Conservation (phyloP, 129 eudicot genomes). For the Solidago caesia region DNA sequence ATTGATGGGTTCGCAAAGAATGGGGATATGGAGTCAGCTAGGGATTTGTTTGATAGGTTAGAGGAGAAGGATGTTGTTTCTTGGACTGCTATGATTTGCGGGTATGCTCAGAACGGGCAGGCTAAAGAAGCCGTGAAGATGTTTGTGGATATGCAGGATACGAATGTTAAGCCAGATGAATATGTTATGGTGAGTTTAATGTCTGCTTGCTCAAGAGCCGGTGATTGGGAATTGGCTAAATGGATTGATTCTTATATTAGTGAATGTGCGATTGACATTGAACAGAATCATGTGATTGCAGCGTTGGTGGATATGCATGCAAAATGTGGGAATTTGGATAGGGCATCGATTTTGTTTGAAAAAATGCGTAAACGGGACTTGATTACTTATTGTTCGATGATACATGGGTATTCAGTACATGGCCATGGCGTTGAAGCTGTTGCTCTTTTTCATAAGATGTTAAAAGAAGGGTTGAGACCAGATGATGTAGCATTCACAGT, state of each 20-base stretch:
- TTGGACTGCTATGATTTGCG: constrained; percentile 73
- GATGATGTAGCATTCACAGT: constrained; percentile 65
- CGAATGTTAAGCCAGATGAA: constrained; percentile 58
- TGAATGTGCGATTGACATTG: constrained; percentile 35
- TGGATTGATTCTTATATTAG: constrained; percentile 58
- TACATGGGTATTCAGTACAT: constrained; percentile 64
- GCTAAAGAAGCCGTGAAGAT: constrained; percentile 50
- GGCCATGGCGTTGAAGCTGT: constrained; percentile 56
- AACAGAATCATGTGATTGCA: constrained; percentile 47
- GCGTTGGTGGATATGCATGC: constrained; percentile 74
- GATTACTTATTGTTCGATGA: constrained; percentile 71
- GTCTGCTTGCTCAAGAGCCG: constrained; percentile 77
- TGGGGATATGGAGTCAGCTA: constrained; percentile 65
- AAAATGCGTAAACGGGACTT: constrained; percentile 52
- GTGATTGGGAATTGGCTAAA: constrained; percentile 57
- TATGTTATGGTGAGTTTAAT: constrained; percentile 65
- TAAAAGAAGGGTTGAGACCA: constrained; percentile 54
- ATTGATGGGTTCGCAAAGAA: constrained; percentile 71
- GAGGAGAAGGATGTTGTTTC: constrained; percentile 49
- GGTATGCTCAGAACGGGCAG: constrained; percentile 68
- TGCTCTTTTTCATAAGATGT: constrained; percentile 53
- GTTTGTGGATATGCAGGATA: constrained; percentile 44
- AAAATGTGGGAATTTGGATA: constrained; percentile 73
- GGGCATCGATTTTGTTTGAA: constrained; percentile 47
- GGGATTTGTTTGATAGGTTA: constrained; percentile 57